Percentiles rank a stretch among this genome's conserved stretches.
phyloP scores from a whole-genome alignment of 805 yeast genomes.

The Saccharomycopsis malanga region DNA sequence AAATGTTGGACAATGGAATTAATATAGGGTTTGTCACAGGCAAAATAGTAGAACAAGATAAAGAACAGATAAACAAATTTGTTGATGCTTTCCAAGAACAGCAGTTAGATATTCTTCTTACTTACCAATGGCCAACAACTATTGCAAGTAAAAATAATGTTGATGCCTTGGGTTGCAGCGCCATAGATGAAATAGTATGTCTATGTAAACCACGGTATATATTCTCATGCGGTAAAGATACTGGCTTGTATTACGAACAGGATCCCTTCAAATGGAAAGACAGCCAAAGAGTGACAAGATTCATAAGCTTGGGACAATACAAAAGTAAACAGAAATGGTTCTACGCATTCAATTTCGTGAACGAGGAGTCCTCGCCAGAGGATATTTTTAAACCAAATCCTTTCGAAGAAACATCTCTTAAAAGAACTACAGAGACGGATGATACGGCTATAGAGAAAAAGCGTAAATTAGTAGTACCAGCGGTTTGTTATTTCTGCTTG shows the following conservation, averaged over 20 bases:
- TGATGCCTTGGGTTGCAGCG: not conserved
- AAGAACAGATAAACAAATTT: not conserved
- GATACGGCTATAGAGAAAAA: slow-evolving; percentile 24
- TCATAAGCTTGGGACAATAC: slow-evolving; percentile 56
- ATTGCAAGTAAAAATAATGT: slow-evolving; percentile 34
- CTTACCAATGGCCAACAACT: slow-evolving; percentile 53
- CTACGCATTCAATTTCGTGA: slow-evolving; percentile 55
- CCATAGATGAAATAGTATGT: slow-evolving; percentile 40
- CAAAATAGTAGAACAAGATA: not conserved
- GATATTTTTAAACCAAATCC: slow-evolving; percentile 5
- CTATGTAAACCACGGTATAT: slow-evolving; percentile 54
- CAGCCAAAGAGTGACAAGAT: slow-evolving; percentile 43
- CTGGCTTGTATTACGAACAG: slow-evolving; percentile 46
- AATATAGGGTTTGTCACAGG: slow-evolving; percentile 5
- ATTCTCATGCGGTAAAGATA: slow-evolving; percentile 47
- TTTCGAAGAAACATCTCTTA: not conserved
- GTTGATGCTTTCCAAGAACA: not conserved
- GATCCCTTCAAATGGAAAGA: slow-evolving; percentile 52
- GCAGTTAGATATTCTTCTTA: slow-evolving; percentile 46
- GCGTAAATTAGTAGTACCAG: slow-evolving; percentile 44
- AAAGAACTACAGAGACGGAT: not conserved
- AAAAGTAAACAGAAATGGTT: slow-evolving; percentile 57
- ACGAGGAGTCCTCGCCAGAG: too few species aligned
- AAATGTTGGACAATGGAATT: not conserved
- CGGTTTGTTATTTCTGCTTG: slow-evolving; percentile 73